These are phyloP conservation scores for Dipteronia sinensis DNA, from an alignment of 345 rosid genomes.

Conservation along the genomic window DNA sequence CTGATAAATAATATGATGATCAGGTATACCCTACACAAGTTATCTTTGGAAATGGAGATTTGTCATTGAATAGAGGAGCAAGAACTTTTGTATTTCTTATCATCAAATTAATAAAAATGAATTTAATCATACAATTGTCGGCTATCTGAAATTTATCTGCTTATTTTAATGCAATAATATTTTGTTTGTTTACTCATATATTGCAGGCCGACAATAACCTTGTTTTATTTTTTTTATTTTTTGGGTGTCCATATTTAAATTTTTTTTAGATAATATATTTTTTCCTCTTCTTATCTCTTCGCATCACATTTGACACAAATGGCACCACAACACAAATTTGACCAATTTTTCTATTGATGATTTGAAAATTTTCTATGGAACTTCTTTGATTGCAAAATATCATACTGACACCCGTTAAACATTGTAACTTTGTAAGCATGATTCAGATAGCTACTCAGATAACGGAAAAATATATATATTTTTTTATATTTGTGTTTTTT, in stretches of 20 bases:
- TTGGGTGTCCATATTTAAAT: too few relatives aligned
- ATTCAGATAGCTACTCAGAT: too few relatives aligned
- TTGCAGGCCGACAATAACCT: constrained; percentile 22
- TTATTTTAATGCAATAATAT: neutral
- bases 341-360: neutral
- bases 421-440: too few relatives aligned
- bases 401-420: too few relatives aligned
- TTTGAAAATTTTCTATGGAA: too few relatives aligned
- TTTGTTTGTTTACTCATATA: neutral
- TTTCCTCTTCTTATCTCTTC: neutral
- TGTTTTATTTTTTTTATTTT: neutral
- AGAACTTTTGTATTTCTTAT: constrained; percentile 20
- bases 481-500: too few relatives aligned
- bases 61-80: constrained; percentile 23
- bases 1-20: neutral
- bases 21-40: neutral
- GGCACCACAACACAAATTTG: neutral
- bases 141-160: constrained; percentile 14
- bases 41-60: constrained; percentile 31
- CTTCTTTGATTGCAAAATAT: too few relatives aligned
- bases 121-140: constrained; percentile 10
- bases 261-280: too few relatives aligned
- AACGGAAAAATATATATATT: too few relatives aligned
- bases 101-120: neutral
- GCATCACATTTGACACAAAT: neutral